Conservation (phyloP, 371 early-diverging fungal species). For the Mortierella sp. region DNA sequence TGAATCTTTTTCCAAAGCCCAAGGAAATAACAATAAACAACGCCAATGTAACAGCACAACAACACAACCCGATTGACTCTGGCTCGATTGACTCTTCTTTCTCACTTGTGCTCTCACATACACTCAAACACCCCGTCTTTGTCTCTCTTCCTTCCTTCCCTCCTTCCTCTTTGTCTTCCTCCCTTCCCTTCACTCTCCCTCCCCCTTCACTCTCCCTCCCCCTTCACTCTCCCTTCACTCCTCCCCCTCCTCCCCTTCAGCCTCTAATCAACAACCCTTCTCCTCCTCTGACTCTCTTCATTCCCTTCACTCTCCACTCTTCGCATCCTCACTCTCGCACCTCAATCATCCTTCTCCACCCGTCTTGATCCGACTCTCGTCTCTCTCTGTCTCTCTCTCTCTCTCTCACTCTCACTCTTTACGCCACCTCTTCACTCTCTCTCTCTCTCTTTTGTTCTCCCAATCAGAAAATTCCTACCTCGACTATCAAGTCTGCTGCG, state of each 20-base stretch:
- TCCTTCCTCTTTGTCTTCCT: neutral
- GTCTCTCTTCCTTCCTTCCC: neutral
- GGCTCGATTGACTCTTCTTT: neutral
- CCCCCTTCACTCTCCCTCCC: neutral
- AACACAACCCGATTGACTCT: neutral
- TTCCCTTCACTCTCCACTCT: neutral
- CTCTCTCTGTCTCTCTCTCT: neutral
- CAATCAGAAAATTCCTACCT: slow-evolving; percentile 27
- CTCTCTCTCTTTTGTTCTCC: neutral
- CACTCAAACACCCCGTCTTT: too few relatives aligned
- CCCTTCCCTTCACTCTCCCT: neutral
- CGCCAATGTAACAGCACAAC: neutral
- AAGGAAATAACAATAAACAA: too few relatives aligned
- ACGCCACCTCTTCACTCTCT: neutral
- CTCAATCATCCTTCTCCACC: neutral
- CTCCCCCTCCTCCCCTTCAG: neutral
- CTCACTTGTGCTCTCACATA: neutral
- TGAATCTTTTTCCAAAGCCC: too few relatives aligned
- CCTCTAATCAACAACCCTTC: neutral
- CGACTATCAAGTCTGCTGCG: slow-evolving; percentile 15
- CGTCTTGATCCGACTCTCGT: neutral
- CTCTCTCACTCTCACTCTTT: neutral
- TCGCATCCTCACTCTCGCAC: neutral
- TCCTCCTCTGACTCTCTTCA: neutral
- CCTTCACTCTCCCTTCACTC: neutral